Evolutionary conservation across 2,329 filamentous ascomycete species (phyloP), one percentile per base, ranked within the genome.

Genomic region (Ophiostoma tasmaniense): DNA sequence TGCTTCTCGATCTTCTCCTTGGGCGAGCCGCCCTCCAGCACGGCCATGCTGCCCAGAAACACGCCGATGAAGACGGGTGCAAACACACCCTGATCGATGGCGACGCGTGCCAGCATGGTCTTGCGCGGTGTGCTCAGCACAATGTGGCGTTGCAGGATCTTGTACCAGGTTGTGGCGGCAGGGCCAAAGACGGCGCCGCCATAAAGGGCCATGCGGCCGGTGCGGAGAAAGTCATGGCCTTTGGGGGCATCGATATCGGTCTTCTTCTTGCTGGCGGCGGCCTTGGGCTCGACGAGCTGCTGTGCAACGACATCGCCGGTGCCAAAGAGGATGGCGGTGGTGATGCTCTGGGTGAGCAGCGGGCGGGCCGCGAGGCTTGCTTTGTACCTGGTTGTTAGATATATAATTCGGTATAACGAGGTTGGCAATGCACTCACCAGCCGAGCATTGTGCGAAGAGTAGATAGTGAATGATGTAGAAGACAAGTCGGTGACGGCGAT

Each of bases 221-320:
- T 93, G 67, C 91, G 86, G 35, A 81, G 80, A 50, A 87, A 74
- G 75, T 94, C 90, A 78, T 99, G 94, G 55, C 35, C 39, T 10
- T 4, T 11, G 28, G 17, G 28, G n/a, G 25, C 22, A 4, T 22
- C 37, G 10, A 20, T 33, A 25, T 45, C 66, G 25, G 14, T 22
- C 14, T 13, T 25, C 73, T 90, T 90, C 74, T 89, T 80, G 33
- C 90, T 73, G 22, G 3, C 33, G 30, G 13, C 37, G 7, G 8
- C 64, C 3, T 59, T 30, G 11, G 28, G 30, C 81, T 98, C 94
- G 70, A 99, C 91, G 45, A 87, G 83, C 80, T 98, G 94, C 80
- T 99, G 95, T 50, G 95, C 92, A 73, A 96, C 89, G 71, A 90
- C 84, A 81, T 99, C 95, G 75, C 95, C 95, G 17, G 93, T 91